Conservation (phyloP, 768 basidiomycete genomes). For the Wakefieldia striispora region DNA sequence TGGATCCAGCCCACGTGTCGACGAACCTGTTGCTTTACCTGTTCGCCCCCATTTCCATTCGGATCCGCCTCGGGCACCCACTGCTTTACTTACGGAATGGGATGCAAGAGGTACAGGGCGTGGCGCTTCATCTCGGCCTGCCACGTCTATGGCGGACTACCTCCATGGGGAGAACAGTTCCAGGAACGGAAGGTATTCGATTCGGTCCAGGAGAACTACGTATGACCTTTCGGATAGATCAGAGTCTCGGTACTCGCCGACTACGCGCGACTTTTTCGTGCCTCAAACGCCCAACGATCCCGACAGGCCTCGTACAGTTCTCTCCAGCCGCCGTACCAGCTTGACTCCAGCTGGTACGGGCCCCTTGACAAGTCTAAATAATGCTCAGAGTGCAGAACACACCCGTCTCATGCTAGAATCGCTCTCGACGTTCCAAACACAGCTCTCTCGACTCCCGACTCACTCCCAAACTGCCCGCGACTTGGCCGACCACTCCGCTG, state of each 20-base stretch:
- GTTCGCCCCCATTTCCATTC: conserved; percentile 24
- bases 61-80: conserved; percentile 22
- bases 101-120: conserved; percentile 20
- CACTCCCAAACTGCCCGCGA: conserved; percentile 48
- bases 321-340: conserved; percentile 13
- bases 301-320: conserved; percentile 11
- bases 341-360: conserved; percentile 19
- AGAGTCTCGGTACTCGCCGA: conserved; percentile 15
- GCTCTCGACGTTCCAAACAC: conserved; percentile 65
- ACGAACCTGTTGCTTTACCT: conserved; percentile 16
- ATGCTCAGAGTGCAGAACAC: conserved; percentile 50
- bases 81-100: conserved; percentile 16
- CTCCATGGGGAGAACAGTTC: conserved; percentile 26
- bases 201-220: conserved; percentile 22
- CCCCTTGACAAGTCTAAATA: conserved; percentile 8
- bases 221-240: conserved; percentile 27
- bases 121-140: conserved; percentile 35
- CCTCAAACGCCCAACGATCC: conserved; percentile 18
- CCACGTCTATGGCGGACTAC: conserved; percentile 58
- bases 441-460: conserved; percentile 54
- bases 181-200: conserved; percentile 11
- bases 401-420: conserved; percentile 68
- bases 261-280: conserved; percentile 6
- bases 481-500: conserved; percentile 58
- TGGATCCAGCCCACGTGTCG: conserved; percentile 22